These are phyloP conservation scores for Metschnikowia peoriensis DNA, from an alignment of 805 yeast species.

Conservation along the genomic window DNA sequence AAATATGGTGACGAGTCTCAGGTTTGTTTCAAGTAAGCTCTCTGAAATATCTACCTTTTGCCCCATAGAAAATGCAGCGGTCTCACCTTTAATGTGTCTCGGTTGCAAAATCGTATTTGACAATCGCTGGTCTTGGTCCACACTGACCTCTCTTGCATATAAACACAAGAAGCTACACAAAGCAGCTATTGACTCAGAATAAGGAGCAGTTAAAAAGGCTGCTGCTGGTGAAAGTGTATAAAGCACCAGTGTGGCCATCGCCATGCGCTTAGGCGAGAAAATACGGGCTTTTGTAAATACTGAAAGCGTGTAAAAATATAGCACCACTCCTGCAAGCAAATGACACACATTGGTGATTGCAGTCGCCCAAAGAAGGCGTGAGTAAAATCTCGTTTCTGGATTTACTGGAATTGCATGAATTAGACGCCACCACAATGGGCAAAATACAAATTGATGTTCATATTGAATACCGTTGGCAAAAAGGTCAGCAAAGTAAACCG, in stretches of 20 bases:
- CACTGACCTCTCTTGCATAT: slow-evolving; percentile 42
- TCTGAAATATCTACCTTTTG: not conserved
- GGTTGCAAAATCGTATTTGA: not conserved
- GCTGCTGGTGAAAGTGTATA: slow-evolving; percentile 77
- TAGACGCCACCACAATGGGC: slow-evolving; percentile 70
- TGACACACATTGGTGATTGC: slow-evolving; percentile 54
- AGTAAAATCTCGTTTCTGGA: slow-evolving; percentile 10
- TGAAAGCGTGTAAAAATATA: slow-evolving; percentile 48
- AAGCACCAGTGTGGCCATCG: slow-evolving; percentile 31
- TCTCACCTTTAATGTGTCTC: not conserved
- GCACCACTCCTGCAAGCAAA: slow-evolving; percentile 43
- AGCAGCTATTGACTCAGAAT: slow-evolving; percentile 74
- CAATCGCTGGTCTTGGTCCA: slow-evolving; percentile 9
- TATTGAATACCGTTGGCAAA: slow-evolving; percentile 51
- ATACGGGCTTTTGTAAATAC: slow-evolving; percentile 20
- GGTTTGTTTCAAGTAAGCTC: not conserved
- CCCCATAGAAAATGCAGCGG: not conserved
- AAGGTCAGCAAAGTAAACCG: slow-evolving; percentile 67
- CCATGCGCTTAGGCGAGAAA: slow-evolving; percentile 20
- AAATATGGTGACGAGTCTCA: not conserved
- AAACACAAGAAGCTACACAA: slow-evolving; percentile 58
- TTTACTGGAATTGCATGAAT: slow-evolving; percentile 25
- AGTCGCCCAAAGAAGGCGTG: slow-evolving; percentile 29
- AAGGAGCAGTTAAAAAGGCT: slow-evolving; percentile 68
- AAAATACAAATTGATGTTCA: slow-evolving; percentile 91